phyloP scores from a whole-genome alignment of 768 basidiomycete species.

The Tulasnella sp. region DNA sequence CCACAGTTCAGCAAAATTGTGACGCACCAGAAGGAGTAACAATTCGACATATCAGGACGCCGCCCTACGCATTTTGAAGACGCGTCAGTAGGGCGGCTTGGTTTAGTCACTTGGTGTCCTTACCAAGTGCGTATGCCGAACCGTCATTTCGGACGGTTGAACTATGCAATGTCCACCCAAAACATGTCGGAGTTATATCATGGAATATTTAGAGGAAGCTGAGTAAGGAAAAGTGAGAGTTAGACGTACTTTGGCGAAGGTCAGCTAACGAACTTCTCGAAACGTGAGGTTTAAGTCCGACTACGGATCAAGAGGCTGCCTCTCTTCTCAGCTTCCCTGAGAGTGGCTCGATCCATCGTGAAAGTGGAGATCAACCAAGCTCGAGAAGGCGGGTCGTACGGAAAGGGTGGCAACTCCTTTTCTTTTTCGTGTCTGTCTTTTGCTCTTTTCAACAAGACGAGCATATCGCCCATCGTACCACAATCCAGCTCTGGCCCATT shows the following conservation, averaged over 20 bases:
- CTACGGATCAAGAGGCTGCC: not conserved
- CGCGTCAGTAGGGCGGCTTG: not conserved
- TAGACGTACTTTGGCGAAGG: not conserved
- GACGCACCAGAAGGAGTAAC: not conserved
- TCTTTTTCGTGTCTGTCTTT: not conserved
- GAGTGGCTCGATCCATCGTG: not conserved
- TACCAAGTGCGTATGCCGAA: not conserved
- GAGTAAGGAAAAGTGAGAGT: not conserved
- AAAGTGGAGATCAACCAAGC: not conserved
- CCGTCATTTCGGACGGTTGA: not conserved
- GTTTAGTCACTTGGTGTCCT: not conserved
- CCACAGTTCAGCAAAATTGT: not conserved
- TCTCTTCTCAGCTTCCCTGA: not conserved
- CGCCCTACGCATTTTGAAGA: not conserved
- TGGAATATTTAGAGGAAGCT: not conserved
- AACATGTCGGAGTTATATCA: not conserved
- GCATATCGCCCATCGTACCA: not conserved
- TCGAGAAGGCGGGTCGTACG: not conserved
- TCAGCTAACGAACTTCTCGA: not conserved
- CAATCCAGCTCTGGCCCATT: not conserved
- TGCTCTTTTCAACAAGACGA: not conserved
- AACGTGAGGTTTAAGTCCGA: not conserved
- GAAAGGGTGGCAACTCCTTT: not conserved
- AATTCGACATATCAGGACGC: not conserved
- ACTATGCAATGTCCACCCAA: not conserved